phyloP scores from a whole-genome alignment of 352 stramenopile species.

The Phytophthora meadii region DNA sequence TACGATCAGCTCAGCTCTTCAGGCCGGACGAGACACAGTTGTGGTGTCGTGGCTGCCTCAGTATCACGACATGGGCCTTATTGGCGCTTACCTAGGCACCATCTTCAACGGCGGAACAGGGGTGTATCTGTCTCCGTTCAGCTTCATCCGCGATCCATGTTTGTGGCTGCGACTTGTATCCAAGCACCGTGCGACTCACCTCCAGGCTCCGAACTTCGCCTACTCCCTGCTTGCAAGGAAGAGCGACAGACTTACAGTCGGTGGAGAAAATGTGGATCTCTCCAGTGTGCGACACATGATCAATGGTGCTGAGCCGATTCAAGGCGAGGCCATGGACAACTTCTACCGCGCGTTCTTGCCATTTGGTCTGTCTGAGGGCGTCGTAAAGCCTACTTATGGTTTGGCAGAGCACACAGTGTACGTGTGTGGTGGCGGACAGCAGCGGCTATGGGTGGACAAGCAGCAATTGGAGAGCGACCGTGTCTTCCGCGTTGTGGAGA shows the following conservation, averaged over 20 bases:
- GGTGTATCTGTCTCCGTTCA: slow-evolving; percentile 98
- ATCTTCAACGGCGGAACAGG: slow-evolving; percentile 91
- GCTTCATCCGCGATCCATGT: slow-evolving; percentile 96
- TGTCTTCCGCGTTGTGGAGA: slow-evolving; percentile 52
- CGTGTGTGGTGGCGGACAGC: slow-evolving; percentile 93
- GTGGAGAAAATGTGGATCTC: slow-evolving; percentile 83
- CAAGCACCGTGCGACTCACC: slow-evolving; percentile 93
- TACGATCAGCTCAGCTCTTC: slow-evolving; percentile 94
- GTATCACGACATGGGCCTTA: slow-evolving; percentile 99
- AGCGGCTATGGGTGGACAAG: slow-evolving; percentile 92
- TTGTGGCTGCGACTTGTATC: slow-evolving; percentile 95
- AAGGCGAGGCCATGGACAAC: slow-evolving; percentile 81
- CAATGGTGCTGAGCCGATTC: slow-evolving; percentile 98
- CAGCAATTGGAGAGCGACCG: slow-evolving; percentile 86
- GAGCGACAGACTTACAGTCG: slow-evolving; percentile 62
- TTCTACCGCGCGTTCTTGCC: slow-evolving; percentile 92
- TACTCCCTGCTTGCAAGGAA: slow-evolving; percentile 97
- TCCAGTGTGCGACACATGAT: slow-evolving; percentile 96
- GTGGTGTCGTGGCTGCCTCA: slow-evolving; percentile 99
- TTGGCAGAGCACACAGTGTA: slow-evolving; percentile 99
- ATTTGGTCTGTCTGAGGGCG: slow-evolving; percentile 84
- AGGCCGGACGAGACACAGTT: slow-evolving; percentile 90
- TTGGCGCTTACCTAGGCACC: slow-evolving; percentile 92
- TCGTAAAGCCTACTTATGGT: slow-evolving; percentile 98
- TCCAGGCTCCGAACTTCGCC: slow-evolving; percentile 99